These are phyloP conservation scores for Cytospora schulzeri DNA, from an alignment of 2,329 filamentous ascomycete species.

Conservation along the genomic window DNA sequence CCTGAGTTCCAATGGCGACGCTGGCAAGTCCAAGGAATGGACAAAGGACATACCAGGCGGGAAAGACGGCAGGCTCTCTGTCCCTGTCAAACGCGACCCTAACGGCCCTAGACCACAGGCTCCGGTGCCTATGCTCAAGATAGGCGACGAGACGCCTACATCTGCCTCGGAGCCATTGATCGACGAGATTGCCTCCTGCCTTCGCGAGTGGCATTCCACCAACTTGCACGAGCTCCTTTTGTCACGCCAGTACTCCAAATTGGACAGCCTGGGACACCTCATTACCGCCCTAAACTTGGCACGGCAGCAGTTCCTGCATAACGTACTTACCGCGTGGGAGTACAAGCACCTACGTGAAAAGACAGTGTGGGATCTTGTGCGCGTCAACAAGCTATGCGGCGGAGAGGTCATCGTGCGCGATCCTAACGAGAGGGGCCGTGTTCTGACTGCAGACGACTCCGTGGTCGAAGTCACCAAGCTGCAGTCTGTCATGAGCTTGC, in stretches of 20 bases:
- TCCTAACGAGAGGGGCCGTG: slow-evolving; percentile 77
- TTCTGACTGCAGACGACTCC: slow-evolving; percentile 90
- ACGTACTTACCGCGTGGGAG: slow-evolving; percentile 87
- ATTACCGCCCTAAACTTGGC: slow-evolving; percentile 83
- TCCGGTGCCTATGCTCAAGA: slow-evolving; percentile 94
- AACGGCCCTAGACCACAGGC: slow-evolving; percentile 78
- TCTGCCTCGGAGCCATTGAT: slow-evolving; percentile 88
- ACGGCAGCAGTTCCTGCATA: slow-evolving; percentile 87
- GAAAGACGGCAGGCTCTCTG: slow-evolving; percentile 46
- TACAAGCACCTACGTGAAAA: slow-evolving; percentile 79
- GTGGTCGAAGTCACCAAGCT: slow-evolving; percentile 87
- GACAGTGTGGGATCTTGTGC: slow-evolving; percentile 93
- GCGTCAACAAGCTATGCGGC: slow-evolving; percentile 89
- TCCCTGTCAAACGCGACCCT: slow-evolving; percentile 61
- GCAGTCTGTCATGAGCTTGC: slow-evolving; percentile 93
- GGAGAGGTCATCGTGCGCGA: slow-evolving; percentile 95
- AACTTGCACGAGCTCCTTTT: slow-evolving; percentile 92
- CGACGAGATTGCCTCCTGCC: slow-evolving; percentile 94
- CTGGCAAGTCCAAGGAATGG: slow-evolving; percentile 28
- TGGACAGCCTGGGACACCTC: slow-evolving; percentile 80
- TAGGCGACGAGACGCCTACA: slow-evolving; percentile 94
- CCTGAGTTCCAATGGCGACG: slow-evolving; percentile 28
- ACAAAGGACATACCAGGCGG: slow-evolving; percentile 43
- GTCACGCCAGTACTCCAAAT: slow-evolving; percentile 74
- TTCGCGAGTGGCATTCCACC: slow-evolving; percentile 97